Percentiles rank a stretch among this genome's conserved stretches.
These are phyloP conservation scores for Mrakia frigida DNA, from an alignment of 768 basidiomycete genomes.

Conservation along the genomic window DNA sequence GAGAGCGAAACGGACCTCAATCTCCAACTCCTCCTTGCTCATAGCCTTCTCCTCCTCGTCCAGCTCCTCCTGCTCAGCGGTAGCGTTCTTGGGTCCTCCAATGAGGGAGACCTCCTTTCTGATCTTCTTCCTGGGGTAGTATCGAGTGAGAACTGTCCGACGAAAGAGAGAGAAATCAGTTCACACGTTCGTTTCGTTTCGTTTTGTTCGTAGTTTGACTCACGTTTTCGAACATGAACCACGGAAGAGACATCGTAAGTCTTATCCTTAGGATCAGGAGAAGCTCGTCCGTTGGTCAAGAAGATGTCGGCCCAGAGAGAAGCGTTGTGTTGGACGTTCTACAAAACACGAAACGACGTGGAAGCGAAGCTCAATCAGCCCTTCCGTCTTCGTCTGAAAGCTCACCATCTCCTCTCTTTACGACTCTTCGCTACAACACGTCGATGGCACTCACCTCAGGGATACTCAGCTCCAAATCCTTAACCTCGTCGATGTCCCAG, in stretches of 20 bases:
- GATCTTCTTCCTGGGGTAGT: constrained; percentile 62
- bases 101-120: constrained; percentile 82
- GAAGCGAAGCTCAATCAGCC: neutral
- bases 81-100: constrained; percentile 35
- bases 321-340: constrained; percentile 52
- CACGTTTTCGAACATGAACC: constrained; percentile 70
- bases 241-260: constrained; percentile 56
- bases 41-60: constrained; percentile 40
- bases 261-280: constrained; percentile 57
- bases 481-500: constrained; percentile 59
- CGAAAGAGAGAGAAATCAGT: neutral
- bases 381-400: too few species aligned
- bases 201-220: constrained; percentile 39
- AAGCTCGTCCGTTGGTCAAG: constrained; percentile 60
- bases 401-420: too few species aligned
- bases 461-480: constrained; percentile 59
- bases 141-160: constrained; percentile 74
- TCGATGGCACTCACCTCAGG: constrained; percentile 54
- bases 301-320: constrained; percentile 80
- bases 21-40: constrained; percentile 35
- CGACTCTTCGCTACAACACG: neutral
- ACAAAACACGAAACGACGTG: neutral
- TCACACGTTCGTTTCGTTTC: neutral
- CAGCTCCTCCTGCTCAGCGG: constrained; percentile 45
- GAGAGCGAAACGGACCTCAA: constrained; percentile 39